Evolutionary conservation across 2,329 filamentous ascomycete genomes (phyloP).

Genomic region (Aspergillus transmontanensis): DNA sequence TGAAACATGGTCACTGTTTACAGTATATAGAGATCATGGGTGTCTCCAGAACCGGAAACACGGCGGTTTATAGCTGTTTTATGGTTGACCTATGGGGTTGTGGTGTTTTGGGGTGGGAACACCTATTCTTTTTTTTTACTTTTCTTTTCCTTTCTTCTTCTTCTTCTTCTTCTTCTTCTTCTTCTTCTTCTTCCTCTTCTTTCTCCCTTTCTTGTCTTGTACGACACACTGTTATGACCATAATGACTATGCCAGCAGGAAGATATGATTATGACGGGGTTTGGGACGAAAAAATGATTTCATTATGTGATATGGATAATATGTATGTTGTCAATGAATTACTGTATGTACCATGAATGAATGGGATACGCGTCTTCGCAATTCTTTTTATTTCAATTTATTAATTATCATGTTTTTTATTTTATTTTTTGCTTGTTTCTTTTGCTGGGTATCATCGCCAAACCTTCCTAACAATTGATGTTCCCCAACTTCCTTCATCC

Average conservation of each 20-base stretch:
- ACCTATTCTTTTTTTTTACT: not conserved
- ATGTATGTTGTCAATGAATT: not conserved
- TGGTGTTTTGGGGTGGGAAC: slow-evolving; percentile 12
- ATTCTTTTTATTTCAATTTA: not conserved
- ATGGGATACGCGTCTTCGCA: not conserved
- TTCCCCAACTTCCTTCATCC: not conserved
- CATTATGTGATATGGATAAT: not conserved
- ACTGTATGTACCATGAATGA: not conserved
- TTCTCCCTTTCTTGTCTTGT: not conserved
- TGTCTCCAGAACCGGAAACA: not conserved
- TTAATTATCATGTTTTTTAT: not conserved
- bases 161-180: not conserved
- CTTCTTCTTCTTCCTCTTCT: not conserved
- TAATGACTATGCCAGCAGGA: slow-evolving; percentile 9
- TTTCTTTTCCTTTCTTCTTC: slow-evolving; percentile 5
- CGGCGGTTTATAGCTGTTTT: not conserved
- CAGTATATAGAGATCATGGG: slow-evolving; percentile 18
- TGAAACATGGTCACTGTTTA: slow-evolving; percentile 20
- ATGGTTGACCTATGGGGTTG: not conserved
- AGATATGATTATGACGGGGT: slow-evolving; percentile 8
- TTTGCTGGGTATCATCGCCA: not conserved
- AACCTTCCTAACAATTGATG: not conserved
- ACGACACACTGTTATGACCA: not conserved
- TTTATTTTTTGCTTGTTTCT: too few relatives aligned
- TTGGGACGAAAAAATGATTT: not conserved